Base-by-base conservation (phyloP, 1,139 yeast genomes). In the Debaryomyces nepalensis region DNA sequence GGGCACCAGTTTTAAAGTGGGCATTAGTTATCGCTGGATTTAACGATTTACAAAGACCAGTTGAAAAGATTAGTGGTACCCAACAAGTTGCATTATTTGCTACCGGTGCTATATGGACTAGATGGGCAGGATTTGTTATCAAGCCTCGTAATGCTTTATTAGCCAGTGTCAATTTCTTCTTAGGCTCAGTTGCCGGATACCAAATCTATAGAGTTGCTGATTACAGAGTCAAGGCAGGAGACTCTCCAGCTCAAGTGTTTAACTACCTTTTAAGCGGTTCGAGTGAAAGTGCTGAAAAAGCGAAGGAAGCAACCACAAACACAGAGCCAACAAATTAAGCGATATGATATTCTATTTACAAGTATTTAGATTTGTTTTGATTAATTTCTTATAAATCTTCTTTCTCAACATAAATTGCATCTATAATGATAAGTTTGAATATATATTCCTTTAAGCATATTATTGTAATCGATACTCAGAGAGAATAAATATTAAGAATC, bases 61-160 rank as follows among this genome's bases (percentile, higher is more conserved):
- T 89, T 32, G 97, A 91, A 59, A 85, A 85, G 57, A 73, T 93
- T 43, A 83, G 93, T 39, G 97, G 97, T 44, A 85, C 97, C 21
- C 99, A 93, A 66, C 96, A 88, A 63, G 63, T 86, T 48, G 96
- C 99, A 0, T 75, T 93, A 46, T 77, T 87, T 55, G 93, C 93
- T 37, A 93, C 99, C 1, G 99, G 98, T 44, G 82, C 81, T 42
- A 90, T 93, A 57, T 93, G 99, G 99, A 93, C 99, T 35, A 82
- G 99, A 64, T 93, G 99, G 99, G 91, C 97, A 23, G 79, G 77
- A 2, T 80, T 90, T 66, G 95, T 90, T 49, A 93, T 93, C 61
- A 82, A 73, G 55, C 99, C 99, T 41, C 85, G 87, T 68, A 93
- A 93, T 70, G 75, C 78, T 53, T 72, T 93, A 47, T 76, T 93